phyloP scores from a whole-genome alignment of 2,329 filamentous ascomycete genomes.

The Paecilomyces sp. region DNA sequence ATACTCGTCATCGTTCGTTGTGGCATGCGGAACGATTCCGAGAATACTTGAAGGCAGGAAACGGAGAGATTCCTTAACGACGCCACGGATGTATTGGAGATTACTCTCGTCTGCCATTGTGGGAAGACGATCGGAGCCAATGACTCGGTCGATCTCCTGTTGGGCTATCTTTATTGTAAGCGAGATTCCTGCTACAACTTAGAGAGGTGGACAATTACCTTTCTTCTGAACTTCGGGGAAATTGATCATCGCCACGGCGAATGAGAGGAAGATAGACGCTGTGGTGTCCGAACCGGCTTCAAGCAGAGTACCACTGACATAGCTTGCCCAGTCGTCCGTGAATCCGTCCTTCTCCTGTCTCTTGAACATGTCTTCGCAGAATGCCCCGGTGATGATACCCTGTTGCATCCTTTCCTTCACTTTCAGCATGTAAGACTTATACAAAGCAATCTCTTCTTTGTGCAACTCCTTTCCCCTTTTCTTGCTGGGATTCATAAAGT shows the following conservation, averaged over 20 bases:
- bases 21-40: constrained; percentile 10
- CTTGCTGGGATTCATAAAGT: constrained; percentile 7
- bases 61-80: constrained; percentile 50
- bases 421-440: constrained; percentile 7
- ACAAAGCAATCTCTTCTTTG: constrained; percentile 8
- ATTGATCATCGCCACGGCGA: constrained; percentile 44
- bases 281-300: constrained; percentile 40
- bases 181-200: too few species aligned
- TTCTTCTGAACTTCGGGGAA: constrained; percentile 40
- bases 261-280: constrained; percentile 32
- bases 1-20: constrained; percentile 12
- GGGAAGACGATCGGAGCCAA: constrained; percentile 43
- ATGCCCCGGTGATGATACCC: constrained; percentile 7
- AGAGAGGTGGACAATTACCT: not conserved
- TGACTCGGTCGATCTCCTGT: constrained; percentile 42
- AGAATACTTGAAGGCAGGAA: constrained; percentile 38
- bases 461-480: constrained; percentile 6
- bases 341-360: constrained; percentile 9
- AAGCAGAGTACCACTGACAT: constrained; percentile 29
- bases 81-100: constrained; percentile 47
- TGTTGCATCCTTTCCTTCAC: constrained; percentile 5
- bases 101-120: constrained; percentile 40
- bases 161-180: constrained; percentile 21
- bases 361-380: constrained; percentile 10
- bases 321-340: constrained; percentile 9